Evolutionary conservation across 2,329 filamentous ascomycete species (phyloP), one percentile per base, ranked within the genome.

Genomic region (Aspergillus pseudoviridinutans): DNA sequence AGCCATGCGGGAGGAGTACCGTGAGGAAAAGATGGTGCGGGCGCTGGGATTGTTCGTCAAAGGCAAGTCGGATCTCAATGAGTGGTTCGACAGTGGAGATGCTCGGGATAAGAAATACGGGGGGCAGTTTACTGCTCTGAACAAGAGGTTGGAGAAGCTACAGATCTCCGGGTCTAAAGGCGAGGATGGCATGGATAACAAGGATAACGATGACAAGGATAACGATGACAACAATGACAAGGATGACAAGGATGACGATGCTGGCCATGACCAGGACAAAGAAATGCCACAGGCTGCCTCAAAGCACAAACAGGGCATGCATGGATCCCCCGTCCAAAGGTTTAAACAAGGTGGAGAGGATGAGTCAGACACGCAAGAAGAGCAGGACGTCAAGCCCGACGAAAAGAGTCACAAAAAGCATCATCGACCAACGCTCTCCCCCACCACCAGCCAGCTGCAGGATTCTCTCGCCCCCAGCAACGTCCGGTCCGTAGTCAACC

Each of bases 11-110:
- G 63, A 66, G 42, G 61, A 66, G 27, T 56, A 60, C 12, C 62
- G 63, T 3, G 64, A 65, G 10, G 60, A 64, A 44, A 64, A 61
- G 41, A 66, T 66, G 64, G 61, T 66, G 3, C 54, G 60, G 1
- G 64, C 59, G 4, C 47, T 66, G 4, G 64, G 62, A 0, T 22
- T 65, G n/a, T 66, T 66, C 4, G 59, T 66, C 8, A 60, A 59
- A 14, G 64, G 64, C 2, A 64, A 65, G 28, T 62, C 62, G 4
- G 58, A 61, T 24, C 58, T 66, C 1, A 56, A 41, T 14, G 61
- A 64, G 24, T 62, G 62, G 44, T 58, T 64, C n/a, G 29, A 63
- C 20, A 60, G 56, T 17, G 54, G 38, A 2, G 46, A 56, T 14
- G 35, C 29, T 1, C 25, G 29, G 3, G 44, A 57, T 1, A 24